Percentiles rank a stretch among this genome's conserved stretches.
These are phyloP conservation scores for Plectosphaerella cucumerina DNA, from an alignment of 2,329 filamentous ascomycete species.

Conservation along the genomic window DNA sequence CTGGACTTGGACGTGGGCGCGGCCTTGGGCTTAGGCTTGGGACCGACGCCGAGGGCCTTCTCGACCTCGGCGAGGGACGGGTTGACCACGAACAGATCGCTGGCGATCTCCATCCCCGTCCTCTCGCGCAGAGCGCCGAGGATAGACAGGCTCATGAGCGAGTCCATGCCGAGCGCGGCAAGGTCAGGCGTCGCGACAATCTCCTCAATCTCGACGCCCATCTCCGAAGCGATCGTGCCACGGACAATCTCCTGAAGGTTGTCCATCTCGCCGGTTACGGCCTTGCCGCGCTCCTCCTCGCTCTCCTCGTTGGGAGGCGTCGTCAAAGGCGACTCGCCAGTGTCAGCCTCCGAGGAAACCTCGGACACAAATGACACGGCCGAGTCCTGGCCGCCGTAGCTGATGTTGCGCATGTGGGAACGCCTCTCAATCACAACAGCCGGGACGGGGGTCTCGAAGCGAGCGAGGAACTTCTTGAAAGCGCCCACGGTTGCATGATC, in stretches of 20 bases:
- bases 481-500: constrained; percentile 51
- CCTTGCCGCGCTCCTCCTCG: constrained; percentile 43
- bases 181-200: constrained; percentile 49
- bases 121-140: constrained; percentile 51
- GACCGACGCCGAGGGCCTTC: constrained; percentile 53
- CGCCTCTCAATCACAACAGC: background rate
- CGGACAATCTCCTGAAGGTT: constrained; percentile 52
- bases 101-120: constrained; percentile 48
- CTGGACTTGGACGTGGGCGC: constrained; percentile 22
- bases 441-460: constrained; percentile 24
- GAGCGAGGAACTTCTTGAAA: constrained; percentile 40
- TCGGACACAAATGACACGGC: constrained; percentile 32
- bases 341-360: constrained; percentile 40
- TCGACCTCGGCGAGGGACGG: constrained; percentile 63
- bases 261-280: constrained; percentile 30
- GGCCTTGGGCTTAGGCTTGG: constrained; percentile 30
- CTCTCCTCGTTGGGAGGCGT: constrained; percentile 46
- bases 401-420: constrained; percentile 13
- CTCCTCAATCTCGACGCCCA: constrained; percentile 66
- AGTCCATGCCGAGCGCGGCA: constrained; percentile 56
- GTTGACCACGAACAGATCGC: constrained; percentile 58
- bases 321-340: constrained; percentile 44
- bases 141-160: constrained; percentile 53
- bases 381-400: constrained; percentile 21
- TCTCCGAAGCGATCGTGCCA: constrained; percentile 65